A percentile compares a stretch with the other conserved stretches of the same genome.
phyloP scores from a whole-genome alignment of 192 early-diverging fungal species.

The Coemansia sp. region DNA sequence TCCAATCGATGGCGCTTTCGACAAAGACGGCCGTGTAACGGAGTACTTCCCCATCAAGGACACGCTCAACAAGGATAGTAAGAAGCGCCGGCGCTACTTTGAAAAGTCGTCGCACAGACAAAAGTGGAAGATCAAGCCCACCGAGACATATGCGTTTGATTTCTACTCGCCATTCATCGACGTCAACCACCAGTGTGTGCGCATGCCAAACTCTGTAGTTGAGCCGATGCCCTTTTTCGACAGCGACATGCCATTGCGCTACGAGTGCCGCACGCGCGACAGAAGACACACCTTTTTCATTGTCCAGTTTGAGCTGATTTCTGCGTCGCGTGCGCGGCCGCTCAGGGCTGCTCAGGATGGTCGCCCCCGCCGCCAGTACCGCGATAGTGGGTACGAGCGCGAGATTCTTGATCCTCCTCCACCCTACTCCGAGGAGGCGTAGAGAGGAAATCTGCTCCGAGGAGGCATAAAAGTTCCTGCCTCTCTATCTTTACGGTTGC shows the following conservation, averaged over 20 bases:
- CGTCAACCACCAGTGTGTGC: conserved; percentile 57
- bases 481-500: no score
- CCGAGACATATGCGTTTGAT: conserved; percentile 50
- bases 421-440: conserved; percentile 46
- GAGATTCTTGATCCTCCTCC: conserved; percentile 56
- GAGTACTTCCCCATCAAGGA: conserved; percentile 54
- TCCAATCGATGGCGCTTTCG: conserved; percentile 51
- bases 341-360: conserved; percentile 23
- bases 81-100: conserved; percentile 52
- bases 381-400: conserved; percentile 54
- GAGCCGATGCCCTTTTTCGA: conserved; percentile 57
- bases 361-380: conserved; percentile 47
- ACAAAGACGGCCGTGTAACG: conserved; percentile 41
- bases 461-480: no score
- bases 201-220: conserved; percentile 54
- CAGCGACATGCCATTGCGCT: conserved; percentile 51
- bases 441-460: not conserved
- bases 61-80: conserved; percentile 50
- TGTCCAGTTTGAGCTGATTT: conserved; percentile 55
- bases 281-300: conserved; percentile 49
- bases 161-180: conserved; percentile 57
- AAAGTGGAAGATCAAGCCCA: conserved; percentile 42
- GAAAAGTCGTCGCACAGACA: conserved; percentile 50
- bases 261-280: conserved; percentile 51
- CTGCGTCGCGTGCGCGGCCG: conserved; percentile 40